Base-by-base conservation (phyloP, 2,329 filamentous ascomycete species). In the Ophiocordyceps robertsii region DNA sequence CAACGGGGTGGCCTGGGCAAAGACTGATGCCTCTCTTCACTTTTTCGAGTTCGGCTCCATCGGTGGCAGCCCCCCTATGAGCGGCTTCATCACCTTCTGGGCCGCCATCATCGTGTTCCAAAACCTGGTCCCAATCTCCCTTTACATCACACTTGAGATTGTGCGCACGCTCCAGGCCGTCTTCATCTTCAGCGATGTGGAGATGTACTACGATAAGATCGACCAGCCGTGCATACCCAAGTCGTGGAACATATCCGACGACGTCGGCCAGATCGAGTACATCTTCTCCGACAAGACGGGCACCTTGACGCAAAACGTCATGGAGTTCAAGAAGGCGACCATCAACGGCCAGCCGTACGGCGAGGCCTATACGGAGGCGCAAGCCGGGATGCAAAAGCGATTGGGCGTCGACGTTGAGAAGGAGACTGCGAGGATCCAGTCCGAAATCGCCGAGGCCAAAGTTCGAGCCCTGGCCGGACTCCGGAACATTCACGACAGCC, bases 311-410 rank as follows among this genome's bases (percentile, higher is more conserved):
- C 93, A 92, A 65, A 96, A 96, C 57, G 82, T 89, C 70, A 96
- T 98, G 92, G 93, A 98, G 61, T 98, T 96, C 75, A 98, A 96
- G 63, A 98, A 98, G 63, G 88, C 84, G 43, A 94, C 89, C 0
- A 82, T 98, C 63, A 96, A 96, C 55, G 90, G 90, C n/a, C 77
- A 92, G 46, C 80, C 89, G 0, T 98, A 98, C 52, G 92, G 93
- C 47, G 92, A 98, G 65, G 92, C 92, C 1, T 98, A 95, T 56
- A 98, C 93, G 0, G 92, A 98, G 62, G 92, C 92, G 1, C 86
- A 95, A 61, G 85, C 90, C 41, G 92, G 92, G 44, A 92, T 98
- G 85, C 88, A 94, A 58, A 88, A 90, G 62, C 78, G 92, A 46
- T 68, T 90, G 61, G 92, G 92, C 39, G 74, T 95, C 40, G 80